phyloP scores from a whole-genome alignment of 495 filamentous ascomycete genomes.

The Penicillium angulare region DNA sequence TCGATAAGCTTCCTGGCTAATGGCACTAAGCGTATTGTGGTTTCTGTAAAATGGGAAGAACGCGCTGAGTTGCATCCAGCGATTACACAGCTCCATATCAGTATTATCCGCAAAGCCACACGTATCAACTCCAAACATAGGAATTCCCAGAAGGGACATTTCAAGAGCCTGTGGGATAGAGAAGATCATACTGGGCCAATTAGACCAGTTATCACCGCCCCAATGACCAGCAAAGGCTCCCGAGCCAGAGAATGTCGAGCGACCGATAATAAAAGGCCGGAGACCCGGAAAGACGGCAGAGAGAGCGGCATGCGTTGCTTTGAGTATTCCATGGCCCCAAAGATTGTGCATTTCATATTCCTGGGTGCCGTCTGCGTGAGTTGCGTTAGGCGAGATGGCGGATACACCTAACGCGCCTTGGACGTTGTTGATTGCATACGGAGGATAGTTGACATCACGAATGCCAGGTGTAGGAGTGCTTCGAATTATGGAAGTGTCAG shows the following conservation, averaged over 20 bases:
- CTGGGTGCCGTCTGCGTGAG: conserved; percentile 65
- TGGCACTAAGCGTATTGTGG: conserved; percentile 66
- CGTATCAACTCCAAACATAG: conserved; percentile 83
- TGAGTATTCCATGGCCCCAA: conserved; percentile 71
- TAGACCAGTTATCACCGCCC: conserved; percentile 78
- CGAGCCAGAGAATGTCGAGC: conserved; percentile 76
- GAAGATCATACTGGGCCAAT: conserved; percentile 70
- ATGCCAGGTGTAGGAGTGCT: conserved; percentile 65
- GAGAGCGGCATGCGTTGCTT: conserved; percentile 76
- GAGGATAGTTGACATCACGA: conserved; percentile 75
- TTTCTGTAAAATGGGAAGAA: conserved; percentile 92
- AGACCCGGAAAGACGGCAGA: conserved; percentile 60
- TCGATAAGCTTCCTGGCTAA: conserved; percentile 71
- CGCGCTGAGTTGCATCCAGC: conserved; percentile 84
- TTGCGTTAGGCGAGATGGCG: conserved; percentile 75
- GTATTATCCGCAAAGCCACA: conserved; percentile 77
- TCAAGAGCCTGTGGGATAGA: conserved; percentile 78
- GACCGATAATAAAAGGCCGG: conserved; percentile 83
- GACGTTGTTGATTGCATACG: conserved; percentile 80
- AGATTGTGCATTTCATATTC: conserved; percentile 85
- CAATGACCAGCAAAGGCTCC: conserved; percentile 85
- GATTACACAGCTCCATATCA: conserved; percentile 72
- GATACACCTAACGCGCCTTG: conserved; percentile 64
- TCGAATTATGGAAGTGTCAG: conserved; percentile 29
- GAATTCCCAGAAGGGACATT: conserved; percentile 79